Evolutionary conservation across 148 eudicot species (phyloP).

Genomic region (Limonium bicolor): DNA sequence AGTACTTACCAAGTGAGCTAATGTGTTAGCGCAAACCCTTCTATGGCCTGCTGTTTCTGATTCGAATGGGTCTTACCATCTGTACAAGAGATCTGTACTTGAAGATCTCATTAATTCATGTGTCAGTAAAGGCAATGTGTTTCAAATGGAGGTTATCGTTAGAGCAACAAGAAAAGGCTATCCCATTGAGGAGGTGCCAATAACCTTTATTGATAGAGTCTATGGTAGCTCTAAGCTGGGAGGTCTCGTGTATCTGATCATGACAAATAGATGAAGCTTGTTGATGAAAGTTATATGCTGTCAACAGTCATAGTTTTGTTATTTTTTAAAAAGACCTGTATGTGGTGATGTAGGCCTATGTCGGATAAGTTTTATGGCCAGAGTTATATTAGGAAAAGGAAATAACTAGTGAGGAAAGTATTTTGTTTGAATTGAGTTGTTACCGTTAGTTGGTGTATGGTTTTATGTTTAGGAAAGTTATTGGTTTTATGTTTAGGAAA

Average conservation of each 20-base stretch:
- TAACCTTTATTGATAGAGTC: slow-evolving; percentile 91
- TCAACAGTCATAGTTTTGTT: too few species aligned
- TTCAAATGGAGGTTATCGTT: slow-evolving; percentile 97
- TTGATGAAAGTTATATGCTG: too few species aligned
- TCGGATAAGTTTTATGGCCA: too few species aligned
- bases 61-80: slow-evolving; percentile 92
- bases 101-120: slow-evolving; percentile 83
- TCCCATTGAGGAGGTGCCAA: slow-evolving; percentile 93
- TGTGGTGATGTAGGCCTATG: too few species aligned
- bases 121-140: slow-evolving; percentile 83
- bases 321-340: too few species aligned
- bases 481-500: too few species aligned
- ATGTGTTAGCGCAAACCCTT: slow-evolving; percentile 91
- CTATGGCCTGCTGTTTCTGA: slow-evolving; percentile 99
- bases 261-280: slow-evolving; percentile 69
- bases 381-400: too few species aligned
- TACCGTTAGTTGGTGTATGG: too few species aligned
- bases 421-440: too few species aligned
- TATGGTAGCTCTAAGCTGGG: slow-evolving; percentile 93
- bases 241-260: slow-evolving; percentile 68
- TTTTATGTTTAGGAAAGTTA: too few species aligned
- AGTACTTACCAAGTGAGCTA: slow-evolving; percentile 95
- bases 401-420: too few species aligned
- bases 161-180: slow-evolving; percentile 89
- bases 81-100: slow-evolving; percentile 72